Conservation (phyloP, 2,329 filamentous ascomycete species). For the Colletotrichum chrysophilum region DNA sequence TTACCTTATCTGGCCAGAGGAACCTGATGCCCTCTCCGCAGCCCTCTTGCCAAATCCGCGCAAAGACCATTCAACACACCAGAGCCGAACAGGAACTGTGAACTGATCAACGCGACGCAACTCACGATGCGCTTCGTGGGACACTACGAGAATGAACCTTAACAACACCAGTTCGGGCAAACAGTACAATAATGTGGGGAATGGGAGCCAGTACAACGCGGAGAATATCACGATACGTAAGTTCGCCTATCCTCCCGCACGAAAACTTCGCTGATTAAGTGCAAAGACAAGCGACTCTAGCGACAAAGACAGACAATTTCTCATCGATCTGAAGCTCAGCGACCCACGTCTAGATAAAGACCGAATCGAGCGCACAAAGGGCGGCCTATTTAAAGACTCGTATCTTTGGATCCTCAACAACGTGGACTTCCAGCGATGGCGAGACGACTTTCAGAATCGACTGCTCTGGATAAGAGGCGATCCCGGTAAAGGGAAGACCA, state of each 20-base stretch:
- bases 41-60: not conserved
- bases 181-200: not conserved
- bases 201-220: not conserved
- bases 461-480: slow-evolving; percentile 44
- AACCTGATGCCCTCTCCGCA: accelerated
- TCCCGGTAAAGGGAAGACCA: slow-evolving; percentile 49
- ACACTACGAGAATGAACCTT: not conserved
- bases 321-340: slow-evolving; percentile 20
- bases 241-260: not conserved
- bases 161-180: not conserved
- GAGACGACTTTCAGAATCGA: not conserved
- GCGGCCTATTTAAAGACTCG: slow-evolving; percentile 32
- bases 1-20: not conserved
- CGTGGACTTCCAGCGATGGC: slow-evolving; percentile 30
- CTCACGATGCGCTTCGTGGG: not conserved
- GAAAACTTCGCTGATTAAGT: not conserved
- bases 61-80: accelerated
- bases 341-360: slow-evolving; percentile 37
- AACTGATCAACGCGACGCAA: not conserved
- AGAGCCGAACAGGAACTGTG: accelerated
- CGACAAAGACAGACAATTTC: not conserved
- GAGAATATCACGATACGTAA: not conserved
- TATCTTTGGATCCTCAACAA: slow-evolving; percentile 40
- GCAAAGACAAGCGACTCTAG: accelerated
- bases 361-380: slow-evolving; percentile 39